phyloP scores from a whole-genome alignment of 177 flowering plant species.

The Vitis hybrid region DNA sequence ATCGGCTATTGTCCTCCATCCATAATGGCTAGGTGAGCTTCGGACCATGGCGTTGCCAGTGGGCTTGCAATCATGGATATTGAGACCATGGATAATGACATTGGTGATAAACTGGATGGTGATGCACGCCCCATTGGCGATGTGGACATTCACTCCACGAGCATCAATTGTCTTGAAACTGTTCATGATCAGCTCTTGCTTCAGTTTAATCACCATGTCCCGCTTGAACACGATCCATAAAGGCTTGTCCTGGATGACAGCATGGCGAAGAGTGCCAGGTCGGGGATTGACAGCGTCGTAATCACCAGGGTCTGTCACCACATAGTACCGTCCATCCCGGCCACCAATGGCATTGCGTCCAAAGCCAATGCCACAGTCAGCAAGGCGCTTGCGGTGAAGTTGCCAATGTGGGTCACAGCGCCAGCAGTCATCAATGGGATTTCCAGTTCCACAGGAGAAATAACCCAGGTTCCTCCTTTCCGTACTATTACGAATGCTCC shows the following conservation, averaged over 20 bases:
- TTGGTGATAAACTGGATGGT: slow-evolving; percentile 78
- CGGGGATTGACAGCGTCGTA: slow-evolving; percentile 76
- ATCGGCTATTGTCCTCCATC: slow-evolving; percentile 86
- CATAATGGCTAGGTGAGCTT: slow-evolving; percentile 81
- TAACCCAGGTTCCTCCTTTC: slow-evolving; percentile 67
- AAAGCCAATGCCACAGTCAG: slow-evolving; percentile 90
- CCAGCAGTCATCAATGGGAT: slow-evolving; percentile 93
- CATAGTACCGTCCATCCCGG: slow-evolving; percentile 75
- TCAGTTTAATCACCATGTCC: slow-evolving; percentile 80
- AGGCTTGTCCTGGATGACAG: slow-evolving; percentile 77
- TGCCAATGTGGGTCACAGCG: slow-evolving; percentile 72
- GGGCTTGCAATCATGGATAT: slow-evolving; percentile 79
- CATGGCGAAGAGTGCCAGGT: slow-evolving; percentile 87
- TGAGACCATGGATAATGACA: slow-evolving; percentile 76
- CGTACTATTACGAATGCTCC: slow-evolving; percentile 73
- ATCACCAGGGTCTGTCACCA: slow-evolving; percentile 70
- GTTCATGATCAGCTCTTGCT: slow-evolving; percentile 85
- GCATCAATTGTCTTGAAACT: slow-evolving; percentile 89
- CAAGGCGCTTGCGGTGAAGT: slow-evolving; percentile 61
- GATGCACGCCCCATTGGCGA: slow-evolving; percentile 78
- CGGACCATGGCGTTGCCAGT: slow-evolving; percentile 94
- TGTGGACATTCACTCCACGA: slow-evolving; percentile 78
- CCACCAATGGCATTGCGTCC: slow-evolving; percentile 91
- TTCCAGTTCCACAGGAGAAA: slow-evolving; percentile 81
- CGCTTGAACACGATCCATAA: slow-evolving; percentile 89